phyloP scores from a whole-genome alignment of 208 protist species.

The Wallacemonas sp. region DNA sequence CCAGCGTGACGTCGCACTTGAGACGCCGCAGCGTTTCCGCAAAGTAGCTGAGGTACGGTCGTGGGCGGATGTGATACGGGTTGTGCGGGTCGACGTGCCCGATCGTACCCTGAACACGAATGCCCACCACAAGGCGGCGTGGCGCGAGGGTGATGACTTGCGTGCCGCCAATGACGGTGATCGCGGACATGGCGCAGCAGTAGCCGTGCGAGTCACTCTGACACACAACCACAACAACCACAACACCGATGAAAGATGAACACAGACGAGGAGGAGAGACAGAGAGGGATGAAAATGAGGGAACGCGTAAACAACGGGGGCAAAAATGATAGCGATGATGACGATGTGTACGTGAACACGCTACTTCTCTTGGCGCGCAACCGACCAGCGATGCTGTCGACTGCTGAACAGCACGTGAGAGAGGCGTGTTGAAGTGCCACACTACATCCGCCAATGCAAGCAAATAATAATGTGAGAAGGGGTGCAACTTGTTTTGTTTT shows the following conservation, averaged over 20 bases:
- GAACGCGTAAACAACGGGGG: too few species aligned
- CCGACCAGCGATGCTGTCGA: too few species aligned
- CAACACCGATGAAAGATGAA: too few species aligned
- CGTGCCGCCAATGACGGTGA: slow-evolving; percentile 28
- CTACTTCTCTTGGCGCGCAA: too few species aligned
- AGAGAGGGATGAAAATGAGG: not conserved
- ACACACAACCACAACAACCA: too few species aligned
- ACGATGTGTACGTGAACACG: too few species aligned
- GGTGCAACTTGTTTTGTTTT: too few species aligned
- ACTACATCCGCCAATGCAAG: too few species aligned
- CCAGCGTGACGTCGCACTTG: slow-evolving; percentile 68
- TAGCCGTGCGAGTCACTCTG: not conserved
- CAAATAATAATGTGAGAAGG: too few species aligned
- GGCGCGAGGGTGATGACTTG: slow-evolving; percentile 35
- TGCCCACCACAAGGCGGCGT: slow-evolving; percentile 57
- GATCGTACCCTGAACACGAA: slow-evolving; percentile 72
- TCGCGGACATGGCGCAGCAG: slow-evolving; percentile 27
- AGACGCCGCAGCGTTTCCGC: slow-evolving; percentile 57
- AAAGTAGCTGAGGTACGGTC: slow-evolving; percentile 74
- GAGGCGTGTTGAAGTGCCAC: too few species aligned
- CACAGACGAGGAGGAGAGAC: not conserved
- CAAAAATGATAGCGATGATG: too few species aligned
- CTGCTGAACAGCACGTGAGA: too few species aligned
- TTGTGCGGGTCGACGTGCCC: slow-evolving; percentile 39
- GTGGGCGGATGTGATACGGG: slow-evolving; percentile 44